Percentiles rank a stretch among this genome's conserved stretches.
phyloP scores from a whole-genome alignment of 2,329 filamentous ascomycete genomes.

The Triangularia setosa region DNA sequence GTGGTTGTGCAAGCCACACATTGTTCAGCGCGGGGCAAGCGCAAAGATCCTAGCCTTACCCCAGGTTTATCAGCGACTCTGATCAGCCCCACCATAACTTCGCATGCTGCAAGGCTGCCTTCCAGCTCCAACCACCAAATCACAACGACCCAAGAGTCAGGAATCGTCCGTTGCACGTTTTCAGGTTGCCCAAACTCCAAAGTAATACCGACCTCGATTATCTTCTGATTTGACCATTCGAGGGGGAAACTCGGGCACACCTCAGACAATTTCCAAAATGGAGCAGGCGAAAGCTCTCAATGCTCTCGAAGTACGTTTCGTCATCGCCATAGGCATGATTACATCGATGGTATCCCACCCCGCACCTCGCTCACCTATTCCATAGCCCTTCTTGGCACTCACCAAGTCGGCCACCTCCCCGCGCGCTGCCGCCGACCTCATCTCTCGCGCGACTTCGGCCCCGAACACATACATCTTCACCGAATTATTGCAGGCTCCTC shows the following conservation, averaged over 20 bases:
- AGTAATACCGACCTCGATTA: background rate
- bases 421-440: slow-evolving; percentile 78
- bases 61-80: background rate
- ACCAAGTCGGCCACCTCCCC: slow-evolving; percentile 81
- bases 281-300: slow-evolving; percentile 68
- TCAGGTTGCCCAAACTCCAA: background rate
- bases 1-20: background rate
- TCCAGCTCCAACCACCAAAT: background rate
- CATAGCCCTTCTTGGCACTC: slow-evolving; percentile 82
- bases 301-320: slow-evolving; percentile 53
- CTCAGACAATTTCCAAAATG: slow-evolving; percentile 47
- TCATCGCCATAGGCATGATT: background rate
- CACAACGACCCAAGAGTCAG: background rate
- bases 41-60: background rate
- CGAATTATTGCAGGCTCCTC: slow-evolving; percentile 79
- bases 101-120: background rate
- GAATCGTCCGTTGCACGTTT: background rate
- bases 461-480: slow-evolving; percentile 89
- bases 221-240: background rate
- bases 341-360: background rate
- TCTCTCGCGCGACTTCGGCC: slow-evolving; percentile 83
- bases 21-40: background rate
- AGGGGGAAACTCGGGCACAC: background rate
- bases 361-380: background rate
- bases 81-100: background rate